A percentile compares a stretch with the other conserved stretches of the same genome.
These are phyloP conservation scores for Euphorbia corollata DNA, from an alignment of 441 rosid genomes.

Conservation along the genomic window DNA sequence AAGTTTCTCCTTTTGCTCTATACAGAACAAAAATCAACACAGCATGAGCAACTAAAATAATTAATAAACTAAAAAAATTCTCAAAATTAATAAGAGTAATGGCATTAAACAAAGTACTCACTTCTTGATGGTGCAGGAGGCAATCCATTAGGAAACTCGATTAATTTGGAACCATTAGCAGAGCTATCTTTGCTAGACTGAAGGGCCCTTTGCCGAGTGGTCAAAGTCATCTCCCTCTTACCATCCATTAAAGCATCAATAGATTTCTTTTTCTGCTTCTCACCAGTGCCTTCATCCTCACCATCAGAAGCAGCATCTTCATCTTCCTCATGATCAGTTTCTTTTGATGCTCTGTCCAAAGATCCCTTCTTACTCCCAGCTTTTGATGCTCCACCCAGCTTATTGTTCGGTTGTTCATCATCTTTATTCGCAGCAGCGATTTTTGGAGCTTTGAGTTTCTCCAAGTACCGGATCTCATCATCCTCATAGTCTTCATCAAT, in stretches of 20 bases:
- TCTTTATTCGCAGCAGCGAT: slow-evolving; percentile 29
- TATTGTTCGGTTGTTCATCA: slow-evolving; percentile 40
- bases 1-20: slow-evolving; percentile 83
- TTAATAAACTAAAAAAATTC: slow-evolving; percentile 9
- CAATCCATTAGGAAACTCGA: slow-evolving; percentile 89
- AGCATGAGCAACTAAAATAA: neutral
- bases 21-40: slow-evolving; percentile 17
- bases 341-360: slow-evolving; percentile 39
- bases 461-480: slow-evolving; percentile 76
- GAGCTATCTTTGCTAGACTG: slow-evolving; percentile 64
- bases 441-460: slow-evolving; percentile 55
- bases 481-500: slow-evolving; percentile 57
- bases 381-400: no score
- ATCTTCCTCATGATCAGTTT: slow-evolving; percentile 53
- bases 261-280: slow-evolving; percentile 54
- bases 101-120: slow-evolving; percentile 30
- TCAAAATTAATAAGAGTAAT: neutral
- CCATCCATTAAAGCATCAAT: slow-evolving; percentile 44
- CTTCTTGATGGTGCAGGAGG: slow-evolving; percentile 89
- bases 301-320: slow-evolving; percentile 43
- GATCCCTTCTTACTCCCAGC: slow-evolving; percentile 45
- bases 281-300: slow-evolving; percentile 40
- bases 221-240: slow-evolving; percentile 61
- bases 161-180: slow-evolving; percentile 40
- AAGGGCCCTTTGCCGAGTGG: slow-evolving; percentile 90